Evolutionary conservation across 2,329 filamentous ascomycete species (phyloP).

Genomic region (Fusarium fujikuroi): DNA sequence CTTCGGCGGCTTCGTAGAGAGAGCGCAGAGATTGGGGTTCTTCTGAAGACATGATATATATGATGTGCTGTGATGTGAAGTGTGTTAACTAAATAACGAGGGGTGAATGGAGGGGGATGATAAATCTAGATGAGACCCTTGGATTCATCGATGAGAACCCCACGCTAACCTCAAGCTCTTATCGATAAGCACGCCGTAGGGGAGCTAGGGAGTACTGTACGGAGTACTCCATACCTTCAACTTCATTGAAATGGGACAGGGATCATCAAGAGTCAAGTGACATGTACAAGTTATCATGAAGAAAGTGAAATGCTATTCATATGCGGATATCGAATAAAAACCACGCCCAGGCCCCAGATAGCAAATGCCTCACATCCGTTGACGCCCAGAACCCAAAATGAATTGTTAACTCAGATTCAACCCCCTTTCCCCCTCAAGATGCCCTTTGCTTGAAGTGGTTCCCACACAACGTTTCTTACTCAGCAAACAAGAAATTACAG

Average conservation of each 20-base stretch:
- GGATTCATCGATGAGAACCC: constrained; percentile 24
- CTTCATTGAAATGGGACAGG: background rate
- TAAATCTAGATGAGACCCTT: constrained; percentile 29
- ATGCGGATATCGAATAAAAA: constrained; percentile 25
- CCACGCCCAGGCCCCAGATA: constrained; percentile 4
- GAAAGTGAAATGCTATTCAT: constrained; percentile 1
- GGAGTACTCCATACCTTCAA: background rate
- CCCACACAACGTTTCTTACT: constrained; percentile 12
- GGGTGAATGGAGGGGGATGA: constrained; percentile 21
- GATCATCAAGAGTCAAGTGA: background rate
- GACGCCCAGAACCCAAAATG: constrained; percentile 24
- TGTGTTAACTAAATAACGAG: background rate
- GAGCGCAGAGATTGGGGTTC: constrained; percentile 62
- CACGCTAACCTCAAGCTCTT: constrained; percentile 35
- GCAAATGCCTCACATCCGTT: constrained; percentile 21
- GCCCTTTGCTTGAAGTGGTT: constrained; percentile 1
- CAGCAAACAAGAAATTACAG: constrained; percentile 11
- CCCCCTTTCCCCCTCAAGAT: background rate
- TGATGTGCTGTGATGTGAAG: background rate
- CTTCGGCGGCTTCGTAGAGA: constrained; percentile 62
- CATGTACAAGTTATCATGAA: background rate
- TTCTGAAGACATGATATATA: constrained; percentile 49
- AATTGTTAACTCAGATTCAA: constrained; percentile 15
- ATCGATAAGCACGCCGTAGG: constrained; percentile 33
- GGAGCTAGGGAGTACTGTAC: no score